Evolutionary conservation across 2,329 filamentous ascomycete genomes (phyloP).

Genomic region (Endothia cerciana): DNA sequence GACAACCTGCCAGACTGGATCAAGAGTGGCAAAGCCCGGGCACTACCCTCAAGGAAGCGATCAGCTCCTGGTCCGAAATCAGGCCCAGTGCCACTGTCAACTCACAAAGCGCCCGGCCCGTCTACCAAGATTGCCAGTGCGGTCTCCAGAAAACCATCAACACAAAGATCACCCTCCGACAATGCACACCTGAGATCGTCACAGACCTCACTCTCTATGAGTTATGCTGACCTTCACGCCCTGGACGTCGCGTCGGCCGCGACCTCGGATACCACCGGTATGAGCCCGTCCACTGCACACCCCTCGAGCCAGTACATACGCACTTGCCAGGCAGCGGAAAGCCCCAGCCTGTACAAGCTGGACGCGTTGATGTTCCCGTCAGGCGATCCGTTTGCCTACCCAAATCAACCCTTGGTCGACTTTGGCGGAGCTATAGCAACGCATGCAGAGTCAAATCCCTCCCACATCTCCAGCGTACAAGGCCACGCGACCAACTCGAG

Average conservation of each 20-base stretch:
- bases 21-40: slow-evolving; percentile 51
- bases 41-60: slow-evolving; percentile 57
- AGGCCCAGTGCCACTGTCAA: slow-evolving; percentile 34
- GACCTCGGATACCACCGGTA: slow-evolving; percentile 40
- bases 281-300: slow-evolving; percentile 38
- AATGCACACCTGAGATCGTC: slow-evolving; percentile 36
- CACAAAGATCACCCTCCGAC: slow-evolving; percentile 40
- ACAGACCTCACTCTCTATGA: slow-evolving; percentile 41
- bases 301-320: slow-evolving; percentile 32
- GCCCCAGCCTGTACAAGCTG: slow-evolving; percentile 62
- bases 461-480: slow-evolving; percentile 37
- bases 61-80: slow-evolving; percentile 52
- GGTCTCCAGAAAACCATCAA: not conserved
- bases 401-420: slow-evolving; percentile 73
- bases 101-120: slow-evolving; percentile 16
- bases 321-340: slow-evolving; percentile 37
- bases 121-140: slow-evolving; percentile 3
- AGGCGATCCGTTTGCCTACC: slow-evolving; percentile 77
- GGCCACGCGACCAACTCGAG: slow-evolving; percentile 41
- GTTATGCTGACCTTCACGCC: slow-evolving; percentile 49
- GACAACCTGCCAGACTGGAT: slow-evolving; percentile 78
- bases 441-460: slow-evolving; percentile 40
- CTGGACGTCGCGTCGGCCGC: slow-evolving; percentile 50
- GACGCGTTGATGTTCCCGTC: slow-evolving; percentile 82
- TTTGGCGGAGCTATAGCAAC: slow-evolving; percentile 44